Percentiles rank a stretch among this genome's conserved stretches.
phyloP scores from a whole-genome alignment of 2,329 filamentous ascomycete species.

The Beauveria sp. region DNA sequence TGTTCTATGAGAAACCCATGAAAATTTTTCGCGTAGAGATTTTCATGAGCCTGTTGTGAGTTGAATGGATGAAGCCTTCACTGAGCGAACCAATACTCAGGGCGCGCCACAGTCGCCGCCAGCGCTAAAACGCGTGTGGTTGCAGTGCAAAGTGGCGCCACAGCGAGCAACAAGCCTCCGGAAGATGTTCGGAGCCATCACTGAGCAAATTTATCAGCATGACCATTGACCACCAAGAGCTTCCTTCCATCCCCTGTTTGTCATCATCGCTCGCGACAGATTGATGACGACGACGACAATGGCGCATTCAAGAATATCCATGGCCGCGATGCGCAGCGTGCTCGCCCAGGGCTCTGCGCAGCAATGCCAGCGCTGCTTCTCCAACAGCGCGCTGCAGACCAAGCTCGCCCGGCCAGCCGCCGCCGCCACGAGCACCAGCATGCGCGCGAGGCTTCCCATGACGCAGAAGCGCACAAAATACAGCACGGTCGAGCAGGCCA shows the following conservation, averaged over 20 bases:
- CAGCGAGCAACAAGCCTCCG: background rate
- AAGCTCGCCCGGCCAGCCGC: slow-evolving; percentile 29
- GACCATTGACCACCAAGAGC: background rate
- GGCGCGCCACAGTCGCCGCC: background rate
- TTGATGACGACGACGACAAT: slow-evolving; percentile 20
- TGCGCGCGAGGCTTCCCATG: slow-evolving; percentile 27
- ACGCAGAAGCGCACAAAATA: slow-evolving; percentile 33
- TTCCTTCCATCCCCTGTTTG: background rate
- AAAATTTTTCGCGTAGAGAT: background rate
- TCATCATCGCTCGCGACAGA: background rate
- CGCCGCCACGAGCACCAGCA: slow-evolving; percentile 18
- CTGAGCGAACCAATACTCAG: background rate
- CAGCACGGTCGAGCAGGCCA: slow-evolving; percentile 52
- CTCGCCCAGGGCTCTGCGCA: slow-evolving; percentile 24
- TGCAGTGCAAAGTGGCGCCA: slow-evolving; percentile 4
- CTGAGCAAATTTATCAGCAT: slow-evolving; percentile 7
- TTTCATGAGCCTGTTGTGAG: background rate
- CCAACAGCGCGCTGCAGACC: slow-evolving; percentile 25
- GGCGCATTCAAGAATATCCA: slow-evolving; percentile 30
- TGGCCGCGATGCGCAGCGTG: slow-evolving; percentile 28
- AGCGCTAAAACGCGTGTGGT: background rate
- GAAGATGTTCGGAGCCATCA: slow-evolving; percentile 9
- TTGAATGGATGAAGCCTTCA: background rate
- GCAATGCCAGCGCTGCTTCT: slow-evolving; percentile 37
- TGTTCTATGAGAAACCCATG: background rate